Base-by-base conservation (phyloP, 192 early-diverging fungal species). In the Paraglomus brasilianum region DNA sequence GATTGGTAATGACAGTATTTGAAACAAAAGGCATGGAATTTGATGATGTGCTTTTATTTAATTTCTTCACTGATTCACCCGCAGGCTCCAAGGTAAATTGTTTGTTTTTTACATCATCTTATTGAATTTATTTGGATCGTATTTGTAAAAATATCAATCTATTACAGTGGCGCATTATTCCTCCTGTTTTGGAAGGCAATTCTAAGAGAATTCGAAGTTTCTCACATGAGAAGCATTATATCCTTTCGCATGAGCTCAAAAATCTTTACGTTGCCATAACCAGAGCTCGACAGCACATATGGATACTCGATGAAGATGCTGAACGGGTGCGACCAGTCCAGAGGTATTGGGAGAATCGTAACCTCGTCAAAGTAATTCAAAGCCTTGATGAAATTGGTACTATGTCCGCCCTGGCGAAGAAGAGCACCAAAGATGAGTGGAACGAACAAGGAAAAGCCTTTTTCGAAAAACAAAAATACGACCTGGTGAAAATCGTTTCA, bases 41-140 rank as follows among this genome's bases (percentile, higher is more conserved):
- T 67, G 43, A 53, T 43, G 65, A 67, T 40, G 65, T 67, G 38
- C 17, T 67, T 19, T 67, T 67, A 15, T 67, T 53, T 67, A 53
- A 67, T 67, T 67, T 67, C 50, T 67, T 67, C 24, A 67, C 38
- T 1, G 65, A 67, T 11, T 67, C 65, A 8, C 65, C 65, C 22
- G 65, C 49, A 42, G 5, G 19, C 43, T 5, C 8, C 22, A 52
- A 41, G 65, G 65, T 67, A 67, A 41, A 21, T 22, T 21, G 19
- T 42, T 42, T 19, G 38, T 44, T 53, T 51, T 17, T 5, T 5
- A 8, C 40, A 52, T 53, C 47, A 39, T 43, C 41, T 42, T 24
- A 13, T 5, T 43, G 13, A 53, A 2, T 42, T 17, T 42, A n/a
- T 22, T 50, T 38, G 38, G 4, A 42, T 52, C 39, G 15, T 38